Evolutionary conservation across 208 protist species (phyloP).

Genomic region (Trypanosoma theileri): DNA sequence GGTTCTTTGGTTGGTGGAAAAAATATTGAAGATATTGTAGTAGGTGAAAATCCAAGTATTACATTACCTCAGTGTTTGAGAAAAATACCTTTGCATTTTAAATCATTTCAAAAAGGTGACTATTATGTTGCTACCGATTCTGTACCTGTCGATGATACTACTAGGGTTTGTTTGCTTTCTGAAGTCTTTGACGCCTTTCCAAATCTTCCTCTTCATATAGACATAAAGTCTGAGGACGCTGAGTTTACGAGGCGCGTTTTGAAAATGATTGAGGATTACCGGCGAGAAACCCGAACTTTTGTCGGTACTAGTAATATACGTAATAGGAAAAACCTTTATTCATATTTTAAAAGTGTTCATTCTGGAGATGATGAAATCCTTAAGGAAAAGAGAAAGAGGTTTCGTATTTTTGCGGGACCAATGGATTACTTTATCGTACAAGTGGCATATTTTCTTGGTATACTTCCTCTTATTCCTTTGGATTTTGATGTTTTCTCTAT

Average conservation of each 20-base stretch:
- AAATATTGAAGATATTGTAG: conserved; percentile 43
- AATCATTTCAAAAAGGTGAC: conserved; percentile 27
- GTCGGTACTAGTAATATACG: conserved; percentile 61
- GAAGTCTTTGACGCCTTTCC: conserved; percentile 75
- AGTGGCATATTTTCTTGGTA: conserved; percentile 59
- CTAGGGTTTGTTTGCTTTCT: conserved; percentile 58
- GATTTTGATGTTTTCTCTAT: conserved; percentile 80
- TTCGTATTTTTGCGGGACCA: conserved; percentile 54
- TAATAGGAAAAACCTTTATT: conserved; percentile 48
- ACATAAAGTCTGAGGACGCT: conserved; percentile 63
- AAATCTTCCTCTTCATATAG: conserved; percentile 60
- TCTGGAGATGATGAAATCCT: conserved; percentile 1
- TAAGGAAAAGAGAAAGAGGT: conserved; percentile 41
- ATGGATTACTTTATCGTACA: conserved; percentile 48
- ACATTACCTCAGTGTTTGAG: conserved; percentile 58
- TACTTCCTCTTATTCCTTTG: conserved; percentile 58
- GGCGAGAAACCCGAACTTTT: conserved; percentile 52
- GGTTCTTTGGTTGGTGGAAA: conserved; percentile 33
- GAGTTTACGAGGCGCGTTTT: conserved; percentile 51
- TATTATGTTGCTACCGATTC: conserved; percentile 44
- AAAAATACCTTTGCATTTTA: conserved; percentile 64
- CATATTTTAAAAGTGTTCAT: conserved; percentile 40
- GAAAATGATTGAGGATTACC: conserved; percentile 60
- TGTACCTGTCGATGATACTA: conserved; percentile 56
- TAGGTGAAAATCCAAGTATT: conserved; percentile 39